A percentile compares a stretch with the other conserved stretches of the same genome.
phyloP scores from a whole-genome alignment of 2,329 filamentous ascomycete genomes.

The Stromatinia cepivora region DNA sequence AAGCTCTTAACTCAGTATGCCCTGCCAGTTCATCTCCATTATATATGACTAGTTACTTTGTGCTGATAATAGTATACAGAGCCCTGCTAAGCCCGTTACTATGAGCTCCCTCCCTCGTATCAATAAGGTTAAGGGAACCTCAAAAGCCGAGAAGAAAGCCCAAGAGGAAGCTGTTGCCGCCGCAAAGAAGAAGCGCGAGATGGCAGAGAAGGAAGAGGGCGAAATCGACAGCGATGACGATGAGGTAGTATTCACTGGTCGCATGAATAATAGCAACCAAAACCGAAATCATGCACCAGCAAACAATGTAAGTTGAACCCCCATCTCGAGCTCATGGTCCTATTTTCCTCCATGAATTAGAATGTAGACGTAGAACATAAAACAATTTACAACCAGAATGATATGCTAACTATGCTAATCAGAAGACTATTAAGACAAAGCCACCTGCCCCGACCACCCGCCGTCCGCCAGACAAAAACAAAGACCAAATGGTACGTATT shows the following conservation, averaged over 20 bases:
- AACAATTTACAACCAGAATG: background rate
- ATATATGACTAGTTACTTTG: background rate
- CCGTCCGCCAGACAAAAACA: background rate
- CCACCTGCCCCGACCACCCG: background rate
- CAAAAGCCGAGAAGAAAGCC: background rate
- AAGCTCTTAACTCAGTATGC: background rate
- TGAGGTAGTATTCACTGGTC: background rate
- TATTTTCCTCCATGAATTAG: background rate
- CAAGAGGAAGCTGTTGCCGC: background rate
- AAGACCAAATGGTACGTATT: background rate
- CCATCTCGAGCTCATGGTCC: background rate
- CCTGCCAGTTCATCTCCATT: background rate
- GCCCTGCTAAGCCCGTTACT: background rate
- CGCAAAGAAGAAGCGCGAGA: background rate
- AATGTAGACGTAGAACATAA: background rate
- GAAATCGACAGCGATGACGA: slow-evolving; percentile 1
- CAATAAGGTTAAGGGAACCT: background rate
- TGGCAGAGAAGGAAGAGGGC: background rate
- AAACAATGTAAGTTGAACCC: background rate
- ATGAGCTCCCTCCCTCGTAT: background rate
- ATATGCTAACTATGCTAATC: background rate
- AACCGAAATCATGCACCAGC: background rate
- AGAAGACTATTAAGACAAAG: background rate
- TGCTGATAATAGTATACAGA: background rate
- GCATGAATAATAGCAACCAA: background rate